Evolutionary conservation across 73 alveolate genomes (phyloP), one percentile per base, ranked within the genome.

Genomic region (Strombidium stylifer): DNA sequence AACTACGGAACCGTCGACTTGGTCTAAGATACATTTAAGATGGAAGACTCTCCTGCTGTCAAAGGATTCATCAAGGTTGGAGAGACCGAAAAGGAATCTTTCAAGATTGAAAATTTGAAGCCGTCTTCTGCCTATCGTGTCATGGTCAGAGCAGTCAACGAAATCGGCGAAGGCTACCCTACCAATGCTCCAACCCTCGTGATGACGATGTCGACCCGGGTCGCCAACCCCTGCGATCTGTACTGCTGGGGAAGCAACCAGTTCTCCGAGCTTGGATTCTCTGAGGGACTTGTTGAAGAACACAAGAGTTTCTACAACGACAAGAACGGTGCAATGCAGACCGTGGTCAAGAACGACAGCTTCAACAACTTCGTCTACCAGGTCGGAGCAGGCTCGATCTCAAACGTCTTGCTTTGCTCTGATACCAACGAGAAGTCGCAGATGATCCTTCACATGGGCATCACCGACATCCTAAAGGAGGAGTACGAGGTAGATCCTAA

Each of bases 171-270:
- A 41, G 73, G 73, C 25, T 59, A 59, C 45, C n/a, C n/a, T n/a
- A 23, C 31, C 2, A 20, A 26, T 3, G 73, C 35, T n/a, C 8
- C 44, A 14, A 5, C 73, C 1, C 16, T 41, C 30, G 35, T 39
- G 28, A 40, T 59, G 40, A 59, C 73, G 2, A 44, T 32, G 4
- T 4, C 4, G 42, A 4, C 4, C 4, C n/a, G n/a, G n/a, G n/a
- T n/a, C n/a, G 42, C 4, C n/a, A 10, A 32, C 4, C 42, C 24
- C 19, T 16, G 3, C n/a, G 30, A n/a, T 44, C 53, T 64, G n/a
- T 64, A 64, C 47, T 62, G 41, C 35, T 64, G 78, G 78, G 78
- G 78, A 12, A 28, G 24, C 31, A 64, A 64, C 27, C 4, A 10
- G 11, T 25, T 30, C 31, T 44, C 66, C 1, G 64, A 64, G 54